These are phyloP conservation scores for Calcarisporium arbuscula DNA, from an alignment of 2,329 filamentous ascomycete species.

Conservation along the genomic window DNA sequence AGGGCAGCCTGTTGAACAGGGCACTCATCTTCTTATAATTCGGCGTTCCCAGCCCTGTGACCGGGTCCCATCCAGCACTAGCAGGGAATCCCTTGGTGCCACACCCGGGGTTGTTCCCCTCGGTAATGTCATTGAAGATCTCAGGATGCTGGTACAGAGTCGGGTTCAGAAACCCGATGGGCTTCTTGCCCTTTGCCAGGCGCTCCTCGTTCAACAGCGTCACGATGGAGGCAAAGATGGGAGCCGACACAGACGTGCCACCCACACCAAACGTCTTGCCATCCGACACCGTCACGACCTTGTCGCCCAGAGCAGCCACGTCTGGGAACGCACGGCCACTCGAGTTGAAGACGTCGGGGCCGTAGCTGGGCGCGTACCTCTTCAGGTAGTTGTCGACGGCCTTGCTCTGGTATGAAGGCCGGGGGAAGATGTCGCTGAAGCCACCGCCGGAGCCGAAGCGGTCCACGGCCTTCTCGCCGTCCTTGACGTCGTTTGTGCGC, in stretches of 20 bases:
- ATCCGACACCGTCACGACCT: conserved; percentile 34
- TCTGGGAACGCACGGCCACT: conserved; percentile 39
- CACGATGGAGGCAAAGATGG: conserved; percentile 22
- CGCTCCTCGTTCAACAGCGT: conserved; percentile 19
- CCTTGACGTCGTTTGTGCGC: too few relatives aligned
- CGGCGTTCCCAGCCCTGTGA: background rate
- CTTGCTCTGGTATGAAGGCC: conserved; percentile 39
- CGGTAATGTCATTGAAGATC: conserved; percentile 3
- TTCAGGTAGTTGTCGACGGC: conserved; percentile 32
- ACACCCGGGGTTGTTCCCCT: conserved; percentile 1
- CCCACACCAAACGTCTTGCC: conserved; percentile 35
- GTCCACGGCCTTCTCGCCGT: too few relatives aligned
- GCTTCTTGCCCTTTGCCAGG: conserved; percentile 14
- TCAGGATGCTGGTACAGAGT: conserved; percentile 2
- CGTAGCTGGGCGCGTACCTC: conserved; percentile 32
- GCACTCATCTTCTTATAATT: conserved; percentile 1
- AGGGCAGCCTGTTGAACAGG: too few relatives aligned
- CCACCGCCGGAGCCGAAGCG: conserved; percentile 37
- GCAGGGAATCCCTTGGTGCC: conserved; percentile 1
- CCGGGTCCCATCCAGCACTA: conserved; percentile 3
- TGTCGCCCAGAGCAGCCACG: conserved; percentile 35
- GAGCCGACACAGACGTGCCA: conserved; percentile 37
- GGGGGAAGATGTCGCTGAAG: conserved; percentile 39
- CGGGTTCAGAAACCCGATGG: conserved; percentile 3
- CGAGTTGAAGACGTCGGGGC: conserved; percentile 35